Base-by-base conservation (phyloP, 2,329 filamentous ascomycete species). In the Paraphaeosphaeria minitans region DNA sequence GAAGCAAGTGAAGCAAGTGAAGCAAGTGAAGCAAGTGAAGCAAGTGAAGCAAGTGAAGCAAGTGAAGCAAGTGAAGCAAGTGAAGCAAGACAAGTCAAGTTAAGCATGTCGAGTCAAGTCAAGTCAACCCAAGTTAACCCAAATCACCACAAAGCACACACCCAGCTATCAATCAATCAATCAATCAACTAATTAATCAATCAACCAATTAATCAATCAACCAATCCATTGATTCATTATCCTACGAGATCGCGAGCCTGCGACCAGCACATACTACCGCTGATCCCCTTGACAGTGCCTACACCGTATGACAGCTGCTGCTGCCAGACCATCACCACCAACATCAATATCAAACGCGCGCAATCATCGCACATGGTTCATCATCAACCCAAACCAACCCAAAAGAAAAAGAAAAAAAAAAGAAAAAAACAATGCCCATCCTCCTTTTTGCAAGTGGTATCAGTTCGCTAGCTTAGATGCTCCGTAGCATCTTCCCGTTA, bases 391-490 rank as follows among this genome's bases (percentile, higher is more conserved):
- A 24, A 42, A 43, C n/a, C n/a, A n/a, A n/a, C n/a, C n/a, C n/a
- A n/a, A n/a, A n/a, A n/a, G n/a, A n/a, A n/a, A n/a, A n/a, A n/a
- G n/a, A n/a, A n/a, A n/a, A n/a, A n/a, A n/a, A n/a, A n/a, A n/a
- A n/a, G n/a, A n/a, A n/a, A n/a, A n/a, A 53, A 21, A 21, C 1
- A 27, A 27, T 27, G 19, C 31, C 16, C 37, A 31, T 31, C 50
- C 24, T 53, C 50, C 50, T 16, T 7, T 21, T 39, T 43, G 3
- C 50, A 37, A 37, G 37, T 53, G 50, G 50, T 53, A 53, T 53
- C 50, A 43, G 35, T 42, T 42, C 50, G 37, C 24, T 31, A 24
- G 9, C 9, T 7, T 9, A 50, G 47, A 50, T 35, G 31, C 33
- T 8, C 27, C 9, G 1, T 41, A 27, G 24, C 6, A 6, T 6